These are phyloP conservation scores for Rachicladosporium sp. DNA, from an alignment of 2,329 filamentous ascomycete genomes.

Conservation along the genomic window DNA sequence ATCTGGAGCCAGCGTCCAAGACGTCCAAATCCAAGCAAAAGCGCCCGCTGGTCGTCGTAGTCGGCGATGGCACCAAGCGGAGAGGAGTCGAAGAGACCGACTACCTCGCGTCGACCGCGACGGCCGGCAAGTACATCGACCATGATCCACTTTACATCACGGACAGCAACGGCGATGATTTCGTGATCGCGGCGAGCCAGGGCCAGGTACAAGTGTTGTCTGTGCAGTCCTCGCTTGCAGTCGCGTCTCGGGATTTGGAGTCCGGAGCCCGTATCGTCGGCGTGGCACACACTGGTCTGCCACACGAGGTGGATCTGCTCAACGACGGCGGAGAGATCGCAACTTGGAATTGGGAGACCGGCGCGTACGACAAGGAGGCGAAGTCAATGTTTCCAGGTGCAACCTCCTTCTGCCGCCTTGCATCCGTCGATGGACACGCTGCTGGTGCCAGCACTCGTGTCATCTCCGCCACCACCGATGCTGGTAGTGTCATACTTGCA, in stretches of 20 bases:
- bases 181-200: slow-evolving; percentile 18
- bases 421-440: background rate
- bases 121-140: slow-evolving; percentile 43
- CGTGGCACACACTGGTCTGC: background rate
- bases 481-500: slow-evolving; percentile 17
- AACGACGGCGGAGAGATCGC: slow-evolving; percentile 34
- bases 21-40: background rate
- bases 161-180: slow-evolving; percentile 27
- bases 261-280: background rate
- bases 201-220: slow-evolving; percentile 39
- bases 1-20: slow-evolving; percentile 1
- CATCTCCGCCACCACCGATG: slow-evolving; percentile 1
- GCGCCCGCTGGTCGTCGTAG: background rate
- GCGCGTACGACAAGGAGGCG: slow-evolving; percentile 5
- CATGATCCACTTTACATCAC: slow-evolving; percentile 45
- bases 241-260: slow-evolving; percentile 26
- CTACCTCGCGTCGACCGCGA: slow-evolving; percentile 16
- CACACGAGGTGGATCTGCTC: slow-evolving; percentile 3
- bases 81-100: background rate
- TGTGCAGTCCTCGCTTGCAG: slow-evolving; percentile 64
- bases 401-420: background rate
- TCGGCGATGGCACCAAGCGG: background rate
- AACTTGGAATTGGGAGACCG: slow-evolving; percentile 44
- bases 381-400: background rate
- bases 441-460: slow-evolving; percentile 1